A percentile compares a stretch with the other conserved stretches of the same genome.
These are phyloP conservation scores for Clarireedia sp. DNA, from an alignment of 2,329 filamentous ascomycete species.

Conservation along the genomic window DNA sequence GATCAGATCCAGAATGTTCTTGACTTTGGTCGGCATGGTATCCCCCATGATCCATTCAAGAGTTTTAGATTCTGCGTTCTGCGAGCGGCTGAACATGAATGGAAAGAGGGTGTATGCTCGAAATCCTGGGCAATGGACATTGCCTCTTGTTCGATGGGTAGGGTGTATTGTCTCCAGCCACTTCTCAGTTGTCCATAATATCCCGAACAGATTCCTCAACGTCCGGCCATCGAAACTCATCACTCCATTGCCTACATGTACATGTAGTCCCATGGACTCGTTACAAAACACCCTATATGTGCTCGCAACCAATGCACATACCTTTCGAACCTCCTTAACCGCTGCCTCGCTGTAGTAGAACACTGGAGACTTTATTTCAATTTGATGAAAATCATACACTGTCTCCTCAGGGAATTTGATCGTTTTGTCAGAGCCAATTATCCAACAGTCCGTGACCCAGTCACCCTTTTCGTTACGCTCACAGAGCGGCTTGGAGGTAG, in stretches of 20 bases:
- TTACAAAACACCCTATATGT: slow-evolving; percentile 21
- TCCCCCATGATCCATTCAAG: background rate
- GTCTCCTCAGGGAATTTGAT: background rate
- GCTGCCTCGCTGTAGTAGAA: slow-evolving; percentile 2
- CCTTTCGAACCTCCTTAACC: background rate
- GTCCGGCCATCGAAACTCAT: slow-evolving; percentile 20
- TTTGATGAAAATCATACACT: background rate
- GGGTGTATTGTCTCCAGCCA: slow-evolving; percentile 25
- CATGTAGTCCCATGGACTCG: slow-evolving; percentile 23
- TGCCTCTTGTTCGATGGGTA: background rate
- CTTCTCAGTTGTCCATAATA: slow-evolving; percentile 25
- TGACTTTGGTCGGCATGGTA: background rate
- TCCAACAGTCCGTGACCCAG: background rate
- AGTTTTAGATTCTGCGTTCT: background rate
- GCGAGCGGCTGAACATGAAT: background rate
- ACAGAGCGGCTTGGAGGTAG: background rate
- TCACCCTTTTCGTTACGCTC: background rate
- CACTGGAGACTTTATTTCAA: slow-evolving; percentile 2
- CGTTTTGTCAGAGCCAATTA: background rate
- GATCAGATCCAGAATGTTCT: background rate
- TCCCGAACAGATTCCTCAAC: slow-evolving; percentile 25
- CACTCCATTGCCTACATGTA: slow-evolving; percentile 29
- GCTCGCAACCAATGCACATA: slow-evolving; percentile 7
- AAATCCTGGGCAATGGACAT: background rate
- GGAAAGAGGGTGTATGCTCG: background rate